Percentiles rank a stretch among this genome's conserved stretches.
Evolutionary conservation across 106 monocot genomes (phyloP).

Genomic region (Hemerocallis citrina): DNA sequence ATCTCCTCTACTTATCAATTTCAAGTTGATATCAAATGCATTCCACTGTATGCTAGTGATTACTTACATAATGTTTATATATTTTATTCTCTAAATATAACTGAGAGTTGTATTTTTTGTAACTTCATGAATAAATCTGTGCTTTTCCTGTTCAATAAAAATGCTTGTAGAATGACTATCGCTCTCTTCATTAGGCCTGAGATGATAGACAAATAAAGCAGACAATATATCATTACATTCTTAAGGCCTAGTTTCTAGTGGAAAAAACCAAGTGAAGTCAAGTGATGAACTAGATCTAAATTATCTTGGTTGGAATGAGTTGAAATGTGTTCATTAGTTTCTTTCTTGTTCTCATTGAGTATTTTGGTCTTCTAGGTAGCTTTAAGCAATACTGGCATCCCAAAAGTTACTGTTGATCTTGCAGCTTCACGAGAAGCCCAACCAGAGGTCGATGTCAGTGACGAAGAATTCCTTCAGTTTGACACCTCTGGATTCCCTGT

Average conservation of each 20-base stretch:
- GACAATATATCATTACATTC: not conserved
- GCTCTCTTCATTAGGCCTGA: not conserved
- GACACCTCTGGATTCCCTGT: conserved; percentile 82
- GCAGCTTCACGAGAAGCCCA: conserved; percentile 61
- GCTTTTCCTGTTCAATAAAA: not conserved
- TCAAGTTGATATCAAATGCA: not conserved
- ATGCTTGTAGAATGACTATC: not conserved
- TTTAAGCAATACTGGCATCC: conserved; percentile 75
- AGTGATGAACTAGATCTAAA: not conserved
- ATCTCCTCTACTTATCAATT: not conserved
- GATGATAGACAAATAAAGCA: no score
- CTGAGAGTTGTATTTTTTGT: not conserved
- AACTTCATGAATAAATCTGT: not conserved
- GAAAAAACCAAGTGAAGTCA: not conserved
- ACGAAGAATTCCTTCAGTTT: conserved; percentile 91
- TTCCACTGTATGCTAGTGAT: not conserved
- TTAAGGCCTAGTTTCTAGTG: not conserved
- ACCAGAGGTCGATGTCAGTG: conserved; percentile 75
- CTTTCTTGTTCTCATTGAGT: not conserved
- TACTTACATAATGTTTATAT: no score
- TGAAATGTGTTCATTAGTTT: not conserved
- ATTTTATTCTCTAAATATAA: not conserved
- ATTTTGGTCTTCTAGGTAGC: conserved; percentile 50
- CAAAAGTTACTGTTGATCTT: conserved; percentile 69
- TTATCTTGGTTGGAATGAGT: not conserved